Percentiles rank a stretch among this genome's conserved stretches.
These are phyloP conservation scores for Hyaloperonospora arabidopsidis DNA, from an alignment of 352 stramenopile genomes.

Conservation along the genomic window DNA sequence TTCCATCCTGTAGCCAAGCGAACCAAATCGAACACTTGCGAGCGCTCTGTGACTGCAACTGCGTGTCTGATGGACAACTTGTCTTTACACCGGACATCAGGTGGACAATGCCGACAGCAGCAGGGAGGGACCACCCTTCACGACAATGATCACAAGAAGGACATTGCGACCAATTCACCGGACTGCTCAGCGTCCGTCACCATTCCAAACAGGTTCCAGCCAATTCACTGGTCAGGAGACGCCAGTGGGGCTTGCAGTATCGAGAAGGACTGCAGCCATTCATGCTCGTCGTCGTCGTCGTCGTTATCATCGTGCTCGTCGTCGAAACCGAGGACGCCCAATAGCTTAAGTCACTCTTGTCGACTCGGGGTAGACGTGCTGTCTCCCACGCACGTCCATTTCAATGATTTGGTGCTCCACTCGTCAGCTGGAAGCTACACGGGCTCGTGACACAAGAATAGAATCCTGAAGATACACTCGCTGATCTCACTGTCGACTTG, in stretches of 20 bases:
- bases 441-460: constrained; percentile 28
- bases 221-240: constrained; percentile 31
- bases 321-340: constrained; percentile 47
- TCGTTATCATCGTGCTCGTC: constrained; percentile 11
- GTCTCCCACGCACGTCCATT: constrained; percentile 45
- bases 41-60: constrained; percentile 24
- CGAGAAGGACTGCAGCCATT: constrained; percentile 20
- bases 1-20: constrained; percentile 51
- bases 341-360: constrained; percentile 52
- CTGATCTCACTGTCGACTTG: not conserved
- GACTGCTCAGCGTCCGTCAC: constrained; percentile 39
- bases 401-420: constrained; percentile 58
- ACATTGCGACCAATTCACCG: constrained; percentile 6
- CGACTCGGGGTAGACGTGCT: constrained; percentile 61
- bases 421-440: constrained; percentile 55
- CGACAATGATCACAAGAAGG: constrained; percentile 6
- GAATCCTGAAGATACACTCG: not conserved
- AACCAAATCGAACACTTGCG: constrained; percentile 38
- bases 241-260: constrained; percentile 8
- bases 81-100: constrained; percentile 17
- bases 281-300: constrained; percentile 27
- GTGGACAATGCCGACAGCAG: not conserved
- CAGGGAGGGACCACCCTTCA: constrained; percentile 2
- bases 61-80: constrained; percentile 27
- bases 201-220: constrained; percentile 38